phyloP scores from a whole-genome alignment of 805 yeast genomes.

The Aciculoconidium aculeatum region DNA sequence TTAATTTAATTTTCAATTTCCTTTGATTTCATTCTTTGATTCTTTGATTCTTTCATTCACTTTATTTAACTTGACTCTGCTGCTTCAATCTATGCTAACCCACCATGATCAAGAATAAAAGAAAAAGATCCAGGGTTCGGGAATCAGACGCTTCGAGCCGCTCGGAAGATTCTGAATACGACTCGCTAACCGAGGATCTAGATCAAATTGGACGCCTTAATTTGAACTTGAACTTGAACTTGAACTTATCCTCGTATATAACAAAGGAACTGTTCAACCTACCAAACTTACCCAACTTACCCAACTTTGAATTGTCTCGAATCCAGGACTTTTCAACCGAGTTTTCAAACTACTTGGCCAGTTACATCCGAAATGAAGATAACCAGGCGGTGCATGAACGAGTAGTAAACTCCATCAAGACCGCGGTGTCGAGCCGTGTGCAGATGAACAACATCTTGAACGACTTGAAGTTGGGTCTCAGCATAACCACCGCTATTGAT shows the following conservation, averaged over 20 bases:
- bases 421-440: constrained; percentile 35
- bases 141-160: constrained; percentile 1
- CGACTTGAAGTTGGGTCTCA: constrained; percentile 41
- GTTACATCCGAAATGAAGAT: constrained; percentile 16
- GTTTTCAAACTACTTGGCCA: constrained; percentile 23
- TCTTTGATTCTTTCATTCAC: too few species aligned
- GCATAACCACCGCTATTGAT: constrained; percentile 46
- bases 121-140: too few species aligned
- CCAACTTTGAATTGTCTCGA: constrained; percentile 18
- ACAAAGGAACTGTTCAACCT: constrained; percentile 12
- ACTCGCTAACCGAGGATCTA: constrained; percentile 41
- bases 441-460: constrained; percentile 36
- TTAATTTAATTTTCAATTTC: too few species aligned
- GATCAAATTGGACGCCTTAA: constrained; percentile 48
- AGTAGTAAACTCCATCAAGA: constrained; percentile 28
- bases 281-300: constrained; percentile 19
- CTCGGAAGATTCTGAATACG: constrained; percentile 25
- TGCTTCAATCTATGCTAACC: too few species aligned
- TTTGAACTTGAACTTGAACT: constrained; percentile 19
- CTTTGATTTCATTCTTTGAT: too few species aligned
- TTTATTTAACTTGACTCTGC: too few species aligned
- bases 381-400: constrained; percentile 5
- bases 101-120: too few species aligned
- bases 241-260: constrained; percentile 18
- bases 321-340: constrained; percentile 25